These are phyloP conservation scores for Delonix regia DNA, from an alignment of 306 rosid genomes.

Conservation along the genomic window DNA sequence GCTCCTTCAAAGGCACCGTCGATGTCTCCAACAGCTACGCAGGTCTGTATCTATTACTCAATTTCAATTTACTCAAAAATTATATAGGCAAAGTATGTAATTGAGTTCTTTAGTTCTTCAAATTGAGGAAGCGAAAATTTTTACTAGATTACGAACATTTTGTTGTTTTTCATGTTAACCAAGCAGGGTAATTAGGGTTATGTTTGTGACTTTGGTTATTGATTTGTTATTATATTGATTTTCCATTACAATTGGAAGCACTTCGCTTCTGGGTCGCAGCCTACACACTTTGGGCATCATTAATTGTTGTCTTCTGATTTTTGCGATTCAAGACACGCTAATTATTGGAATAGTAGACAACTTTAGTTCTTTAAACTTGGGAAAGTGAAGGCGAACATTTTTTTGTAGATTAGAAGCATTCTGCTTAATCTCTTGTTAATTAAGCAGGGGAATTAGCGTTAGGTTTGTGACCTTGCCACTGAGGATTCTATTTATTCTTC, in stretches of 20 bases:
- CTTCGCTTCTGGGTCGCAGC: background rate
- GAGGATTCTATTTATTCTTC: background rate
- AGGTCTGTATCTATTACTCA: conserved; percentile 34
- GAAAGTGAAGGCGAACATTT: background rate
- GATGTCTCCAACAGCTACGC: conserved; percentile 74
- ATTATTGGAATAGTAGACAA: background rate
- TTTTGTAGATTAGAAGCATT: background rate
- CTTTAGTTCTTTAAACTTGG: background rate
- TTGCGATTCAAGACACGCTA: background rate
- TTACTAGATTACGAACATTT: background rate
- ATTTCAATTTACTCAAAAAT: background rate
- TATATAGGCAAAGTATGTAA: background rate
- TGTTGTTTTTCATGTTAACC: background rate
- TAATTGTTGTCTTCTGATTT: background rate
- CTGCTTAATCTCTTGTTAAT: background rate
- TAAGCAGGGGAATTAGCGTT: background rate
- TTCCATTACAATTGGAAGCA: background rate
- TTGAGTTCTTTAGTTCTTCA: background rate
- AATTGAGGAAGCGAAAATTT: background rate
- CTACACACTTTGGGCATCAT: background rate
- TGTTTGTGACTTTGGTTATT: background rate
- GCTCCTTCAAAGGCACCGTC: conserved; percentile 68
- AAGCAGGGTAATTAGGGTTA: background rate
- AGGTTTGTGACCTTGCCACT: background rate
- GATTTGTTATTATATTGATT: background rate